phyloP scores from a whole-genome alignment of 352 stramenopile genomes.

The Phytophthora brassicae region DNA sequence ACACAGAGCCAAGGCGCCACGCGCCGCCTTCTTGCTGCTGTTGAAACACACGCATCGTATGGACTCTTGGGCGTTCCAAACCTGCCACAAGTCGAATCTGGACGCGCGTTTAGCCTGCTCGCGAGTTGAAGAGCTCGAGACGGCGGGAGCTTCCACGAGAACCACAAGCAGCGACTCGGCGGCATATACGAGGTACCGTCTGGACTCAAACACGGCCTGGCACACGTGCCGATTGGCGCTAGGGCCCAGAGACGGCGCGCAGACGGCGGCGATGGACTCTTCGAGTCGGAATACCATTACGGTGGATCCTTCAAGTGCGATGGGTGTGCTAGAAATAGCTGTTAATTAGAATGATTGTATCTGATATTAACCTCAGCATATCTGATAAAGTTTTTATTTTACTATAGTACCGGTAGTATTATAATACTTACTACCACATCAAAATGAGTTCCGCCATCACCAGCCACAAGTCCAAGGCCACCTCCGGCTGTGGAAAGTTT shows the following conservation, averaged over 20 bases:
- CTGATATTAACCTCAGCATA: too few species aligned
- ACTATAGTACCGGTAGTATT: too few species aligned
- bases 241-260: slow-evolving; percentile 32
- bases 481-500: too few species aligned
- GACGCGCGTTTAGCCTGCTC: slow-evolving; percentile 25
- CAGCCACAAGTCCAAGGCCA: too few species aligned
- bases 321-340: too few species aligned
- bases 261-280: slow-evolving; percentile 46
- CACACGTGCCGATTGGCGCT: slow-evolving; percentile 32
- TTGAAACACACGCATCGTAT: slow-evolving; percentile 66
- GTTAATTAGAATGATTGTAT: too few species aligned
- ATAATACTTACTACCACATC: too few species aligned
- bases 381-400: too few species aligned
- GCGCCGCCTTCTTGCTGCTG: slow-evolving; percentile 43
- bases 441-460: too few species aligned
- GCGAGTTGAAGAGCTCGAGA: neutral
- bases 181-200: slow-evolving; percentile 63
- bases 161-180: slow-evolving; percentile 63
- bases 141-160: slow-evolving; percentile 40
- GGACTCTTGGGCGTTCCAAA: slow-evolving; percentile 49
- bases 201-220: slow-evolving; percentile 47
- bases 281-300: slow-evolving; percentile 54
- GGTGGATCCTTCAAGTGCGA: neutral
- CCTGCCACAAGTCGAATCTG: slow-evolving; percentile 71
- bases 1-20: slow-evolving; percentile 61